phyloP scores from a whole-genome alignment of 805 yeast species.

The Candida caryicola region DNA sequence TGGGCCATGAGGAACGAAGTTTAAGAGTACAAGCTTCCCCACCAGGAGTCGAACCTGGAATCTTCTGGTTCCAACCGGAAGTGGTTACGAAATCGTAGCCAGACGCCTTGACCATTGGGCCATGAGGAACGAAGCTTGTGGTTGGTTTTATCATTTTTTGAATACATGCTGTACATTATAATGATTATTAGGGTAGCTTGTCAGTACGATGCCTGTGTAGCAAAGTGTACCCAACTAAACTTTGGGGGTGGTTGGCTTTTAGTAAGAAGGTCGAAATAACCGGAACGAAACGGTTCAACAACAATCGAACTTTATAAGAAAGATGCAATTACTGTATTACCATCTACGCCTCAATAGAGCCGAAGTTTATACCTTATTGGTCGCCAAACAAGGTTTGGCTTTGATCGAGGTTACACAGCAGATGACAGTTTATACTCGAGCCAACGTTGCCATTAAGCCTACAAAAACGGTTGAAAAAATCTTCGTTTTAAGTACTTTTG shows the following conservation, averaged over 20 bases:
- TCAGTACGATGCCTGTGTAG: background rate
- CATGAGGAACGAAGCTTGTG: conserved; percentile 58
- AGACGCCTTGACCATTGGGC: conserved; percentile 77
- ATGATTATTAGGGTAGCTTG: background rate
- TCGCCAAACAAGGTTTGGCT: too few relatives aligned
- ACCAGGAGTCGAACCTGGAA: conserved; percentile 53
- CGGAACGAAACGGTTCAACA: too few relatives aligned
- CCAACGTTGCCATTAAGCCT: background rate
- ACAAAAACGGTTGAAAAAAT: background rate
- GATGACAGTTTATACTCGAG: background rate
- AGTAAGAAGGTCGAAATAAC: too few relatives aligned
- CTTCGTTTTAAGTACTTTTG: background rate
- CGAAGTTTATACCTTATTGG: too few relatives aligned
- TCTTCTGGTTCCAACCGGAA: conserved; percentile 46
- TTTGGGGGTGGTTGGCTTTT: too few relatives aligned
- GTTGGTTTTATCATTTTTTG: background rate
- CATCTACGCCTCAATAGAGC: too few relatives aligned
- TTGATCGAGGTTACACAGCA: too few relatives aligned
- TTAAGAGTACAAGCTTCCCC: conserved; percentile 42
- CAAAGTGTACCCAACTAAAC: background rate
- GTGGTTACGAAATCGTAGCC: conserved; percentile 57
- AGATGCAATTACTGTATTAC: too few relatives aligned
- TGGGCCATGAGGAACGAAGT: conserved; percentile 62
- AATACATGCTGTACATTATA: background rate
- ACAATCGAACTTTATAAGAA: too few relatives aligned